These are phyloP conservation scores for Globisporangium cederbergense DNA, from an alignment of 352 stramenopile species.

Conservation along the genomic window DNA sequence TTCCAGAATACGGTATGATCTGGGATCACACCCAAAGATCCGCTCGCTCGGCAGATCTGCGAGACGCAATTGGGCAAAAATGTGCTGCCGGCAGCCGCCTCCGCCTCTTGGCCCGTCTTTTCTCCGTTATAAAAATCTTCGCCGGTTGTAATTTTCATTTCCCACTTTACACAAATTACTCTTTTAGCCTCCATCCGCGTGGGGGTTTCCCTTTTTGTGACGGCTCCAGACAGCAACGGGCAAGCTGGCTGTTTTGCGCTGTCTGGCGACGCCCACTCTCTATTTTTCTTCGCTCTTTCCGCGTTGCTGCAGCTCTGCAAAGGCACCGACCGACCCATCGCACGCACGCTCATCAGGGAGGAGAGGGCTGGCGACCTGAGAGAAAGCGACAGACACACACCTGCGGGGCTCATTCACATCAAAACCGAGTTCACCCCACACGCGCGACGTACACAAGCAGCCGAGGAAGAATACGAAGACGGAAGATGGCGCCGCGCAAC, in stretches of 20 bases:
- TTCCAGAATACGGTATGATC: background rate
- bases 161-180: background rate
- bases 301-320: constrained; percentile 2
- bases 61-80: constrained; percentile 1
- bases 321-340: background rate
- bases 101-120: background rate
- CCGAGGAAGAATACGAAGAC: background rate
- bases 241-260: background rate
- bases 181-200: background rate
- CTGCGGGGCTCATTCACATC: no score
- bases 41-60: background rate
- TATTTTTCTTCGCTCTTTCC: constrained; percentile 18
- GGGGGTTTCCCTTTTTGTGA: background rate
- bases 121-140: background rate
- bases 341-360: background rate
- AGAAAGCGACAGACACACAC: background rate
- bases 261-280: constrained; percentile 9
- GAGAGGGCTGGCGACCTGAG: background rate
- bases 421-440: no score
- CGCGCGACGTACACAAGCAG: background rate
- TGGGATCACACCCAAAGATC: background rate
- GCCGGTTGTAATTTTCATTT: background rate
- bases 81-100: background rate
- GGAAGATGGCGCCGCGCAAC: constrained; percentile 6
- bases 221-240: background rate